Evolutionary conservation across 176 grass and related monocot species (phyloP).

Genomic region (Oryza glumipatula): DNA sequence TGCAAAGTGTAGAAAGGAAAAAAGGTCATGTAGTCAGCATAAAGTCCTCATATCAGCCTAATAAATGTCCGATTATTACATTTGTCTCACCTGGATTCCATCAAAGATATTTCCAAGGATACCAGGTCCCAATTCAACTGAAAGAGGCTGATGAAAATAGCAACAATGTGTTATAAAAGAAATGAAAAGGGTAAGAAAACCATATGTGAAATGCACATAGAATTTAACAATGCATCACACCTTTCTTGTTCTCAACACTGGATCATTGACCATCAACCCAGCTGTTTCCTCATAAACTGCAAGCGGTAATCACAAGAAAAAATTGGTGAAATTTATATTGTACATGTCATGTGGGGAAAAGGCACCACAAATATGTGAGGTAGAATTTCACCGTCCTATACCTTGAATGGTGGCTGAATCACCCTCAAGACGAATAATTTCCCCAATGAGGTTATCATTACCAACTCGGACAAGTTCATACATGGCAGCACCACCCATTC

Average conservation of each 20-base stretch:
- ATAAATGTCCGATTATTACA: neutral
- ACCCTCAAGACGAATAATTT: slow-evolving; percentile 93
- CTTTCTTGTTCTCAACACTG: slow-evolving; percentile 76
- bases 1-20: slow-evolving; percentile 38
- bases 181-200: neutral
- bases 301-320: slow-evolving; percentile 12
- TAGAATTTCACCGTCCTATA: neutral
- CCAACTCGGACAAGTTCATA: slow-evolving; percentile 88
- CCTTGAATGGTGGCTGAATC: slow-evolving; percentile 89
- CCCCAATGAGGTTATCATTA: slow-evolving; percentile 81
- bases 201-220: neutral
- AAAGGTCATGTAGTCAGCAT: slow-evolving; percentile 15
- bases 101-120: slow-evolving; percentile 92
- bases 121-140: slow-evolving; percentile 78
- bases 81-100: slow-evolving; percentile 70
- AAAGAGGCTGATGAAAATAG: slow-evolving; percentile 68
- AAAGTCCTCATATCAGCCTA: neutral
- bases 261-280: slow-evolving; percentile 85
- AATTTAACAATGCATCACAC: slow-evolving; percentile 19
- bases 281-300: slow-evolving; percentile 92
- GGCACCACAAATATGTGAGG: neutral
- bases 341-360: neutral
- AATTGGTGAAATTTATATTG: neutral
- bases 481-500: slow-evolving; percentile 90
- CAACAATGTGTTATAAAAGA: neutral